phyloP scores from a whole-genome alignment of 257 asterid species.

The Galeopsis tetrahit region DNA sequence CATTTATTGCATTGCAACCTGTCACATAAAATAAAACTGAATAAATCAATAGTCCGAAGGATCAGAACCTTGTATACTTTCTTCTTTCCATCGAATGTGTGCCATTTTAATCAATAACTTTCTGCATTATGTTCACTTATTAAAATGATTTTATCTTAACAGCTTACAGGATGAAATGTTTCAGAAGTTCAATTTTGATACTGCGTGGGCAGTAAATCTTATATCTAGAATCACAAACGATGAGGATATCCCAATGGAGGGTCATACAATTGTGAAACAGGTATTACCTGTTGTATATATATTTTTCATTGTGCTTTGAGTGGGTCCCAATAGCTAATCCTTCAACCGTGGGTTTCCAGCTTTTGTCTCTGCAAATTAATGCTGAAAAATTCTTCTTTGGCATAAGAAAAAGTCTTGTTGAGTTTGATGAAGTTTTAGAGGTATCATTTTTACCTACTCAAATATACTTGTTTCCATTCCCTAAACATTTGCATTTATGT shows the following conservation, averaged over 20 bases:
- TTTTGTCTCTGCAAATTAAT: slow-evolving; percentile 85
- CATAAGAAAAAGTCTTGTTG: slow-evolving; percentile 92
- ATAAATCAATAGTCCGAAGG: neutral
- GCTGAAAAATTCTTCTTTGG: slow-evolving; percentile 91
- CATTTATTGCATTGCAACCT: slow-evolving; percentile 8
- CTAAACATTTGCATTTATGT: neutral
- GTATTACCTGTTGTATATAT: slow-evolving; percentile 35
- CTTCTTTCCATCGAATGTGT: neutral
- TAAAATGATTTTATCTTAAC: slow-evolving; percentile 33
- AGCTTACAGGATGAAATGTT: slow-evolving; percentile 99
- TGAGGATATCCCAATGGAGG: slow-evolving; percentile 93
- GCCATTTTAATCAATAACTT: neutral
- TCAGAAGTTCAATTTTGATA: slow-evolving; percentile 93
- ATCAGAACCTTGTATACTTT: neutral
- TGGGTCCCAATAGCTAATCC: slow-evolving; percentile 33
- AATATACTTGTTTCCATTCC: slow-evolving; percentile 16
- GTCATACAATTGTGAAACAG: slow-evolving; percentile 87
- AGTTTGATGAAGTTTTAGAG: slow-evolving; percentile 99
- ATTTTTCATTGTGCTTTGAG: slow-evolving; percentile 27
- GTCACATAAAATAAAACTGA: neutral
- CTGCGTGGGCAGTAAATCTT: slow-evolving; percentile 95
- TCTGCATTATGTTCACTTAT: slow-evolving; percentile 19
- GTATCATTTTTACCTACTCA: slow-evolving; percentile 44
- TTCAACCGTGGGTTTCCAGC: slow-evolving; percentile 55
- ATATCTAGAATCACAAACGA: slow-evolving; percentile 87